phyloP scores from a whole-genome alignment of 1,139 yeast genomes.

The Pichia sp. region DNA sequence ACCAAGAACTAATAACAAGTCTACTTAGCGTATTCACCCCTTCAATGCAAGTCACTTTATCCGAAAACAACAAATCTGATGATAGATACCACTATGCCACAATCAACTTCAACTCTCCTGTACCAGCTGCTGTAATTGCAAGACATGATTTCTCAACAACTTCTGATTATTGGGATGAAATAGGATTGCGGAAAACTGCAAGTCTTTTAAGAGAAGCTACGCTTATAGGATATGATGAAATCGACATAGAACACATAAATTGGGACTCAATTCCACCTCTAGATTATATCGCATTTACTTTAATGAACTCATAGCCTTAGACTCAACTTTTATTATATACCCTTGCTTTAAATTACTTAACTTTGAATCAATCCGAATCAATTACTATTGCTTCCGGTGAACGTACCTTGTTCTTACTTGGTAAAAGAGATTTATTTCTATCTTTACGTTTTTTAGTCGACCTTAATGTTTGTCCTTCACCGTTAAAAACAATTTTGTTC shows the following conservation, averaged over 20 bases:
- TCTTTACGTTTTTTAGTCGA: constrained; percentile 71
- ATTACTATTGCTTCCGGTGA: constrained; percentile 78
- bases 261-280: background rate
- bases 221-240: constrained; percentile 6
- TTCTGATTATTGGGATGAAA: constrained; percentile 42
- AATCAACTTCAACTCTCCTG: constrained; percentile 28
- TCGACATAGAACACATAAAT: background rate
- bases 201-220: constrained; percentile 30
- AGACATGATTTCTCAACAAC: constrained; percentile 37
- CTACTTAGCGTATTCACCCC: constrained; percentile 45
- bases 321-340: constrained; percentile 2
- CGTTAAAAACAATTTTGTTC: constrained; percentile 37
- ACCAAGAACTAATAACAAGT: constrained; percentile 30
- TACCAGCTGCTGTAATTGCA: constrained; percentile 32
- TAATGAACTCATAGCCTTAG: too few species aligned
- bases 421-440: constrained; percentile 31
- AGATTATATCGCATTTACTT: constrained; percentile 10
- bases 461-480: constrained; percentile 66
- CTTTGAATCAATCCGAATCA: constrained; percentile 41
- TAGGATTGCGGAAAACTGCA: constrained; percentile 40
- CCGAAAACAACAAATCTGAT: constrained; percentile 14
- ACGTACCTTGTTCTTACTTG: constrained; percentile 41
- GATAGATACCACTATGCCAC: constrained; percentile 36
- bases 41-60: constrained; percentile 23
- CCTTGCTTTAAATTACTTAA: background rate